Evolutionary conservation across 306 rosid species (phyloP), one percentile per base, ranked within the genome.

Genomic region (Carpinus fangiana): DNA sequence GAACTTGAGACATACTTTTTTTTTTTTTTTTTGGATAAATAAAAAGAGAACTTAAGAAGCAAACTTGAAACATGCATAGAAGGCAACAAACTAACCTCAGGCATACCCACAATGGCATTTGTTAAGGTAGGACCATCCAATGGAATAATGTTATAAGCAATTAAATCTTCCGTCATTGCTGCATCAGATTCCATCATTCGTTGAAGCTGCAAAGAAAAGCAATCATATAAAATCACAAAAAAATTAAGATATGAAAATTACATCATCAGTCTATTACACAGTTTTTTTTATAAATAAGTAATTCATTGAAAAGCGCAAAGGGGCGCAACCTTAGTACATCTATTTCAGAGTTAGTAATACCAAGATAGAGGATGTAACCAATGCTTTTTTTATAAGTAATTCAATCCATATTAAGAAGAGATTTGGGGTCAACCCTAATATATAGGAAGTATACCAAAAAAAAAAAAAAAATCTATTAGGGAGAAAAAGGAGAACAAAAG

Each of bases 101-200:
- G 83, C 43, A 92, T 78, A 79, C 82, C 70, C 76, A 62, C 84
- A 78, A 92, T 82, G 74, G 86, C 84, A 87, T 92, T 92, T 78
- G 97, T 90, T 70, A 82, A 80, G 86, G 90, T 84, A 65, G 90
- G 86, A 70, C 91, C 92, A 84, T 94, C 97, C 28, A 94, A 73
- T 16, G 98, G 98, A 65, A 94, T 94, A 65, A 94, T 94, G 80
- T 94, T 94, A 83, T 90, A 94, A 20, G 97, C 92, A 79, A 94
- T 87, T 71, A 94, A 81, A 83, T 92, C 97, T 70, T 92, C 98
- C 4, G 93, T 88, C 91, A 90, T 90, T 72, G 97, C 90, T 36
- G 98, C 91, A 86, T 94, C 98, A 53, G 90, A 87, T 69, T 92
- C 97, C 88, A 92, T 90, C 64, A 90, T 78, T 75, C 81, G 86